Conservation (phyloP, 73 alveolate species). For the Paramecium caudatum region DNA sequence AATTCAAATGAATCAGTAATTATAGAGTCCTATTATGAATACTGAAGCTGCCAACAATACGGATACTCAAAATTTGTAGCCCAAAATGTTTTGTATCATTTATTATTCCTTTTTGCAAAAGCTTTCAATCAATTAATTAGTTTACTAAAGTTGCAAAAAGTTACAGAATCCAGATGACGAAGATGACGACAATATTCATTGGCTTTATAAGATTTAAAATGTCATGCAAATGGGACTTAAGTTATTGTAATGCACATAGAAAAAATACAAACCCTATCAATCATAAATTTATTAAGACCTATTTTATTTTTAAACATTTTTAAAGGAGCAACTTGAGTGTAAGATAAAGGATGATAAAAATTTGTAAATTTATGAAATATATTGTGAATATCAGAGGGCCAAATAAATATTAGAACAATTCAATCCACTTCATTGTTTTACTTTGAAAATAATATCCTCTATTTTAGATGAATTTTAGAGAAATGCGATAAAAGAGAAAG, state of each 20-base stretch:
- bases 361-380: not conserved
- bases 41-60: not conserved
- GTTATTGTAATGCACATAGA: slow-evolving; percentile 30
- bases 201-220: slow-evolving; percentile 49
- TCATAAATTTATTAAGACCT: slow-evolving; percentile 20
- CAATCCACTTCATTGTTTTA: not conserved
- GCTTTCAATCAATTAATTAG: not conserved
- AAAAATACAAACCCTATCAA: not conserved
- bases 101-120: slow-evolving; percentile 45
- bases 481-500: not conserved
- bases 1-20: slow-evolving; percentile 48
- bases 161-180: slow-evolving; percentile 22
- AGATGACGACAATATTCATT: not conserved
- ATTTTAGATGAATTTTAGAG: slow-evolving; percentile 1
- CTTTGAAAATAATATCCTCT: not conserved
- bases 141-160: slow-evolving; percentile 4
- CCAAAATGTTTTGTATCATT: slow-evolving; percentile 45
- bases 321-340: not conserved
- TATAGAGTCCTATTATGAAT: not conserved
- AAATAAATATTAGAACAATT: not conserved
- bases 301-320: slow-evolving; percentile 11
- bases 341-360: not conserved
- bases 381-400: slow-evolving; percentile 31
- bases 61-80: slow-evolving; percentile 38
- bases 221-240: slow-evolving; percentile 44